Percentiles rank a stretch among this genome's conserved stretches.
Conservation (phyloP, 225 moss, liverwort and hornwort species). For the Bryoerythrophyllum caledonicum region DNA sequence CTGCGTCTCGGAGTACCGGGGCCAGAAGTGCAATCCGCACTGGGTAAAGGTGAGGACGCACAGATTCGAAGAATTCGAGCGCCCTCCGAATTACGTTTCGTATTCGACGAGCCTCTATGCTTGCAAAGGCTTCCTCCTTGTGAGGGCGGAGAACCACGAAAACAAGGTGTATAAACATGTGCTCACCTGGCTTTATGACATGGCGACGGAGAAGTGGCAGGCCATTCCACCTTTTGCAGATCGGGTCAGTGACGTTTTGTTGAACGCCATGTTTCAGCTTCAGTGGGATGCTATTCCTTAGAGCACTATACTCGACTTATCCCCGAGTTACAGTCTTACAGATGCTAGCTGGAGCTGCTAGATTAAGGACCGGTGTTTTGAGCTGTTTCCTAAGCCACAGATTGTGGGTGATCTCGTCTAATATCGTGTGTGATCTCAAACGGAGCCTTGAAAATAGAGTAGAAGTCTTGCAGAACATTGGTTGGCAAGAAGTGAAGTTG, state of each 20-base stretch:
- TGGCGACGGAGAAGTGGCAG: background rate
- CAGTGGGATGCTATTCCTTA: constrained; percentile 7
- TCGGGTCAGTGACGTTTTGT: too few species aligned
- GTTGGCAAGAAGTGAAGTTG: too few species aligned
- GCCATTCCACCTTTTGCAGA: too few species aligned
- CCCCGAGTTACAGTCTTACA: background rate
- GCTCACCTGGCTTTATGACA: background rate
- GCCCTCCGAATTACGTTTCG: background rate
- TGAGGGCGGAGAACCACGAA: background rate
- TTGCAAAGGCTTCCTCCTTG: background rate
- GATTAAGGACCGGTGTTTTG: background rate
- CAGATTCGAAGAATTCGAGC: background rate
- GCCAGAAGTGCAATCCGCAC: background rate
- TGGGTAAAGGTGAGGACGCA: background rate
- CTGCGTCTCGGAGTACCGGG: background rate
- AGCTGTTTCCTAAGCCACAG: background rate
- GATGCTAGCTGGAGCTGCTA: background rate
- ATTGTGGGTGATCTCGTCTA: too few species aligned
- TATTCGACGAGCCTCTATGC: background rate
- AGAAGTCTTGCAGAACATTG: too few species aligned
- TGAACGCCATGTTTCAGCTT: background rate
- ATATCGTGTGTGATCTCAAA: too few species aligned
- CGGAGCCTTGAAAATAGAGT: too few species aligned
- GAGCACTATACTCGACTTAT: too few species aligned
- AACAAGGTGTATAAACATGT: background rate